phyloP scores from a whole-genome alignment of 2,329 filamentous ascomycete species.

The Fusarium abutilonis region DNA sequence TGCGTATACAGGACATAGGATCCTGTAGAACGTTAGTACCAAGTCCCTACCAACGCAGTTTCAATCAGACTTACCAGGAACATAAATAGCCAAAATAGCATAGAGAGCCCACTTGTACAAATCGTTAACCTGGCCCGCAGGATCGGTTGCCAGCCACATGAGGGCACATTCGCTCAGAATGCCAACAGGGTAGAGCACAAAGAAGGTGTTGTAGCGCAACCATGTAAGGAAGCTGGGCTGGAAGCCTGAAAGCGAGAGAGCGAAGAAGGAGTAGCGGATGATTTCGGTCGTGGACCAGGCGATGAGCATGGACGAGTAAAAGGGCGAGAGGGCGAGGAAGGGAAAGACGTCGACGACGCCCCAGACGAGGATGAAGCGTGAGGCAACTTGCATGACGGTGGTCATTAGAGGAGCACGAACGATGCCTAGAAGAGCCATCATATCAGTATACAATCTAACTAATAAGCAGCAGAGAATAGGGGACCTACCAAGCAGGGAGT shows the following conservation, averaged over 20 bases:
- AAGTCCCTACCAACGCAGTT: not conserved
- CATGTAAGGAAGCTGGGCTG: slow-evolving; percentile 76
- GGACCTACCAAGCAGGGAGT: slow-evolving; percentile 76
- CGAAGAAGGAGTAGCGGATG: slow-evolving; percentile 92
- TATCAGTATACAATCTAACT: slow-evolving; percentile 4
- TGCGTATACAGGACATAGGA: slow-evolving; percentile 88
- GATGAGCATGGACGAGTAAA: slow-evolving; percentile 80
- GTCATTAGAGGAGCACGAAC: slow-evolving; percentile 88
- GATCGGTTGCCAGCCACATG: slow-evolving; percentile 74
- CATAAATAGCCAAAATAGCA: slow-evolving; percentile 75
- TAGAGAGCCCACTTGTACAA: slow-evolving; percentile 68
- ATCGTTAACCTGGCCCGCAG: slow-evolving; percentile 61
- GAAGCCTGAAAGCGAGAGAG: slow-evolving; percentile 71
- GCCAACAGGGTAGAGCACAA: slow-evolving; percentile 89
- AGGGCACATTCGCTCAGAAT: slow-evolving; percentile 88
- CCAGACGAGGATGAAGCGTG: slow-evolving; percentile 90
- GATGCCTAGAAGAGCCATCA: slow-evolving; percentile 65
- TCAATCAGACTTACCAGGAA: slow-evolving; percentile 71
- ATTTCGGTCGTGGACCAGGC: slow-evolving; percentile 94
- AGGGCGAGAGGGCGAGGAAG: slow-evolving; percentile 65
- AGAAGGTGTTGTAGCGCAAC: slow-evolving; percentile 93
- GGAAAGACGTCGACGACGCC: slow-evolving; percentile 81
- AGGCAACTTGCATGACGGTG: slow-evolving; percentile 89
- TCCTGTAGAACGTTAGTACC: slow-evolving; percentile 55
- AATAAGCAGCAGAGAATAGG: not conserved